Evolutionary conservation across 371 early-diverging fungal species (phyloP).

Genomic region (Batkoa obscura): DNA sequence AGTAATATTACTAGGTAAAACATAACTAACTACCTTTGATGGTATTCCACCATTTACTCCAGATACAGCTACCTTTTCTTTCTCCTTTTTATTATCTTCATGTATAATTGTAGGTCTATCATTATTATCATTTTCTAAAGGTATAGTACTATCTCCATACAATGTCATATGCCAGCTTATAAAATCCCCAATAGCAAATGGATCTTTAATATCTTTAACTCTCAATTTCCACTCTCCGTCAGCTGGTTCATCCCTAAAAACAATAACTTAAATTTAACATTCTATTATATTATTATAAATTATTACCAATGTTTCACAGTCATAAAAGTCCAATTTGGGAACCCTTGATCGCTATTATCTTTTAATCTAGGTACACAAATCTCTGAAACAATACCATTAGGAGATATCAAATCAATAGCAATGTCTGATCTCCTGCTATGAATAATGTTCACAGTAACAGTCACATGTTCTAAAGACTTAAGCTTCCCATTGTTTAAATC

Average conservation of each 20-base stretch:
- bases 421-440: conserved; percentile 72
- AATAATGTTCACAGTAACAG: conserved; percentile 60
- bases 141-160: too few relatives aligned
- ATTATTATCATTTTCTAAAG: too few relatives aligned
- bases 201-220: not conserved
- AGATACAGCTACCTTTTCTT: too few relatives aligned
- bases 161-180: conserved; percentile 44
- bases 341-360: conserved; percentile 53
- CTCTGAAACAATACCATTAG: conserved; percentile 36
- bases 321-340: conserved; percentile 87
- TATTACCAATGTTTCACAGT: conserved; percentile 93
- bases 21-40: too few relatives aligned
- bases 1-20: too few relatives aligned
- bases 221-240: conserved; percentile 3
- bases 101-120: too few relatives aligned
- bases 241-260: too few relatives aligned
- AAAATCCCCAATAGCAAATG: conserved; percentile 8
- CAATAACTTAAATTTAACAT: too few relatives aligned
- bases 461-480: conserved; percentile 59
- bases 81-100: too few relatives aligned
- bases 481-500: conserved; percentile 24
- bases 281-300: too few relatives aligned
- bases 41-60: too few relatives aligned
- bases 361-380: conserved; percentile 39
- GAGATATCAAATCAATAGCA: conserved; percentile 53